Evolutionary conservation across 2,329 filamentous ascomycete species (phyloP).

Genomic region (Huntiella bhutanensis): DNA sequence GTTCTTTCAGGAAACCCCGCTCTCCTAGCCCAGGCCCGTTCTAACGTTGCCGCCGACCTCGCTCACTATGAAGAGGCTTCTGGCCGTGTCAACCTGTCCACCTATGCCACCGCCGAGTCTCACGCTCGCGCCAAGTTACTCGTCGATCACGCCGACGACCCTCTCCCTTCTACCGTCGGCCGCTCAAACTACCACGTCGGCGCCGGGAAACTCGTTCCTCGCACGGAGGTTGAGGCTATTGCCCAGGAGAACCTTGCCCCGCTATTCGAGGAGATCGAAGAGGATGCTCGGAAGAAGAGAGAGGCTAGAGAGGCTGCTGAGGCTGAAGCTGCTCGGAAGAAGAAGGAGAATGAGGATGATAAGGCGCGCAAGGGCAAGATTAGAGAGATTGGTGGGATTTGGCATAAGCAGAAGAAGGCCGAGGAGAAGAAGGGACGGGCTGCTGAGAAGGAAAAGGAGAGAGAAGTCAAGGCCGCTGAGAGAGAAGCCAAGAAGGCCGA

Average conservation of each 20-base stretch:
- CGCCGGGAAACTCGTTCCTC: constrained; percentile 5
- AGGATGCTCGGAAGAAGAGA: constrained; percentile 18
- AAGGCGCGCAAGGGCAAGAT: constrained; percentile 40
- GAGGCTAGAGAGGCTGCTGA: constrained; percentile 49
- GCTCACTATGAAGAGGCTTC: constrained; percentile 56
- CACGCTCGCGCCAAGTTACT: neutral
- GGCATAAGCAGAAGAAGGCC: constrained; percentile 39
- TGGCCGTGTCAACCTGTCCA: constrained; percentile 48
- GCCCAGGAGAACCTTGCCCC: constrained; percentile 18
- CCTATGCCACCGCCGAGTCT: constrained; percentile 42
- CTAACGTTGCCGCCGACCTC: constrained; percentile 65
- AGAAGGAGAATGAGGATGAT: constrained; percentile 57
- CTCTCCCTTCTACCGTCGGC: constrained; percentile 2
- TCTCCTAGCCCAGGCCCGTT: constrained; percentile 59
- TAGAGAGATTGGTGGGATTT: constrained; percentile 49
- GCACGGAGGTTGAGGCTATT: constrained; percentile 1
- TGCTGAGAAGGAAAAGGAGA: constrained; percentile 29
- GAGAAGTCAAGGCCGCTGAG: constrained; percentile 28
- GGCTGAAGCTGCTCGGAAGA: constrained; percentile 61
- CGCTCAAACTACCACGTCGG: constrained; percentile 5
- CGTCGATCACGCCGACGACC: constrained; percentile 16
- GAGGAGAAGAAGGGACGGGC: constrained; percentile 39
- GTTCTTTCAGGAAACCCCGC: too few relatives aligned
- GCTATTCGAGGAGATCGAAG: constrained; percentile 21
- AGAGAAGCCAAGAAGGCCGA: constrained; percentile 20